phyloP scores from a whole-genome alignment of 805 yeast species.

The Starmerella apis region DNA sequence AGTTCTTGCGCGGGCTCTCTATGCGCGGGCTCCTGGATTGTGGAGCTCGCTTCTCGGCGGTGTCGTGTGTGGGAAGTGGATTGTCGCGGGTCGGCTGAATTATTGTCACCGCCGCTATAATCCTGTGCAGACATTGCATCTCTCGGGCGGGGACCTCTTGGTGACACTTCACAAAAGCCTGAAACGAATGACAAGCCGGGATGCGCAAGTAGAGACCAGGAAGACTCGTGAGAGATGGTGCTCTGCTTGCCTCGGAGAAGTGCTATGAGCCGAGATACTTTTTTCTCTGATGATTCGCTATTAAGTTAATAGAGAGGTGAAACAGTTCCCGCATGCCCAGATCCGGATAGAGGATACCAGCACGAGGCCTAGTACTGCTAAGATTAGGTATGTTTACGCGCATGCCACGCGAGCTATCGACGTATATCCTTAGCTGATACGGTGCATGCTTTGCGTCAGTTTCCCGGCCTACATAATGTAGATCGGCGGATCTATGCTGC shows the following conservation, averaged over 20 bases:
- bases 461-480: background rate
- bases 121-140: slow-evolving; percentile 7
- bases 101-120: slow-evolving; percentile 3
- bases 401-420: background rate
- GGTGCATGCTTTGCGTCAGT: background rate
- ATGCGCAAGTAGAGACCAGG: background rate
- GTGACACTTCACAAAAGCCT: background rate
- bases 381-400: slow-evolving; percentile 1
- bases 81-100: background rate
- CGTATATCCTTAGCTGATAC: background rate
- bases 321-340: slow-evolving; percentile 1
- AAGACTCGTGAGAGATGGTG: background rate
- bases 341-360: background rate
- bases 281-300: background rate
- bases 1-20: background rate
- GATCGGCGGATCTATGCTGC: background rate
- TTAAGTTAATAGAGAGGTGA: background rate
- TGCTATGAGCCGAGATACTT: background rate
- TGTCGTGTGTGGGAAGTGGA: background rate
- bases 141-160: background rate
- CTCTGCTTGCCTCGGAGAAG: background rate
- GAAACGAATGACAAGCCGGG: background rate
- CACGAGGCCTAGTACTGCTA: background rate
- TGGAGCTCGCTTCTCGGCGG: background rate
- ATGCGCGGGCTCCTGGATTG: background rate